Base-by-base conservation (phyloP, 768 basidiomycete genomes). In the Podaxis sp. region DNA sequence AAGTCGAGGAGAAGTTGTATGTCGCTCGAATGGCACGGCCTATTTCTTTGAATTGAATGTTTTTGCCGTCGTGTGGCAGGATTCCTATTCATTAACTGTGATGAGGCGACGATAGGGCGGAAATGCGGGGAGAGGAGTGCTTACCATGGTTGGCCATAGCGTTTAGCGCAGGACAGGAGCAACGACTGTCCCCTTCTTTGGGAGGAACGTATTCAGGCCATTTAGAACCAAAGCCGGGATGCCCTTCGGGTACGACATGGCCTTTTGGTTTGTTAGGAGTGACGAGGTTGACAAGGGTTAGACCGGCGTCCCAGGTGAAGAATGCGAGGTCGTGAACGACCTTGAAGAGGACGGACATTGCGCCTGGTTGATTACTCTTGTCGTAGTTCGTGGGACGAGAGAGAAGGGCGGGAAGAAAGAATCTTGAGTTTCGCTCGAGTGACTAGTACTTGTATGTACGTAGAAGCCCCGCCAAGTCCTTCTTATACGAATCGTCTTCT, bases 91-190 rank as follows among this genome's bases (percentile, higher is more conserved):
- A 46, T 46, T 46, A n/a, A 46, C 17, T 22, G 24, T 7, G 24
- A 3, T 55, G 75, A 76, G 77, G 27, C 36, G 12, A n/a, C 0
- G 51, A 15, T 27, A 33, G 25, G 12, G n/a, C 11, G 12, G 15
- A 0, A 17, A 52, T n/a, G 1, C 13, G 0, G 4, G n/a, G 8
- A n/a, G 47, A 13, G 17, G 15, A 6, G 4, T 4, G 62, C 75
- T 36, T 43, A 91, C 91, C 92, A 63, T 93, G 91, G 43, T 93
- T 93, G 3, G 91, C 90, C 83, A 94, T 77, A 0, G 89, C 87
- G 66, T 94, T 93, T 62, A 93, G 71, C 12, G 83, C 90, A 1
- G 91, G 91, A 65, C 91, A 93, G 1, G 86, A 83, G 63, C 84
- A 83, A 2, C 91, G 78, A 67, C 90, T 91, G 66, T 92, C 90